phyloP scores from a whole-genome alignment of 1,284 basidiomycete genomes.

The Papiliotrema fonsecae region DNA sequence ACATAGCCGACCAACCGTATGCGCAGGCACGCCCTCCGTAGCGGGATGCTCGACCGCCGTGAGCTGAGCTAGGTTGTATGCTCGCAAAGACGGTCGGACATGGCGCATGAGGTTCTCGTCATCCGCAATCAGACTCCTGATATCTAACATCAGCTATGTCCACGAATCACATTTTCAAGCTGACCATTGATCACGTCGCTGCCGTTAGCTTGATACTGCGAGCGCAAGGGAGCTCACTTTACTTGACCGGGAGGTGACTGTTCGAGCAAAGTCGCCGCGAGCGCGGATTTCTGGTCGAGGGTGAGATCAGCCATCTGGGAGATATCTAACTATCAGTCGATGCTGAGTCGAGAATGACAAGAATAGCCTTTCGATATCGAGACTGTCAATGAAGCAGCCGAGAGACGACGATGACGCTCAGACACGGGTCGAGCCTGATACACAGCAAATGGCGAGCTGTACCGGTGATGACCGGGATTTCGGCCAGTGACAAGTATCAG shows the following conservation, averaged over 20 bases:
- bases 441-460: neutral
- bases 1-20: constrained; percentile 23
- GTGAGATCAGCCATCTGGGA: constrained; percentile 34
- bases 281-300: constrained; percentile 36
- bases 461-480: neutral
- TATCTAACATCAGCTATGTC: constrained; percentile 55
- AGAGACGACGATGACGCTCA: neutral
- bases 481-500: too few species aligned
- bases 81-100: constrained; percentile 66
- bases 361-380: too few species aligned
- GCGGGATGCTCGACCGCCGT: constrained; percentile 62
- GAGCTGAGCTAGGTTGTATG: constrained; percentile 83
- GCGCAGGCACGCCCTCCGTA: constrained; percentile 19
- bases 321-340: too few species aligned
- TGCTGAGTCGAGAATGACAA: too few species aligned
- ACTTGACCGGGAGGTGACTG: constrained; percentile 93
- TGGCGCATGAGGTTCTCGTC: constrained; percentile 73
- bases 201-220: constrained; percentile 8
- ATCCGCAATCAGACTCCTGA: constrained; percentile 79
- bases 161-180: constrained; percentile 1
- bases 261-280: constrained; percentile 69
- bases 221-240: constrained; percentile 50
- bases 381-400: neutral
- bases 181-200: constrained; percentile 79
- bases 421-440: neutral